Base-by-base conservation (phyloP, 2,329 filamentous ascomycete species). In the Xylariaceae sp. region DNA sequence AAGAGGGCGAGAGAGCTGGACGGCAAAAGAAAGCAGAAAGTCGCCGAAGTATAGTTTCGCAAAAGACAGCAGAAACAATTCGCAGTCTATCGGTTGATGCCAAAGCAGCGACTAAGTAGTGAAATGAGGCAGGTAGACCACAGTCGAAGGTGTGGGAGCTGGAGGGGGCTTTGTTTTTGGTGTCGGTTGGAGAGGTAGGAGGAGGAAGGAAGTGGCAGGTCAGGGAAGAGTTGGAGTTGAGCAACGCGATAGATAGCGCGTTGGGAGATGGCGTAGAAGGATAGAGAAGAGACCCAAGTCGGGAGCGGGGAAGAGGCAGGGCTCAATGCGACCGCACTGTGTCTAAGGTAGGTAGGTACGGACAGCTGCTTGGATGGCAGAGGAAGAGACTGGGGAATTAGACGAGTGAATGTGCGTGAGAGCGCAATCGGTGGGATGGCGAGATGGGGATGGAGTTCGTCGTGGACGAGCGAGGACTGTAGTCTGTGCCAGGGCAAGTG, bases 231-330 rank as follows among this genome's bases (percentile, higher is more conserved):
- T 32, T 47, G 42, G 43, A 44, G 48, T 43, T 35, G 19, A 17
- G 32, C 15, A 40, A 47, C 47, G 49, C 49, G 45, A 48, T 44
- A 32, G 45, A 48, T 44, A 32, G 42, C 42, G 45, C 43, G 46
- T 35, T 47, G 39, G 30, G 18, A 35, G 15, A 27, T 27, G 22
- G 22, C 4, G 22, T 27, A 27, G 22, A 27, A 27, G 22, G 22
- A 7, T 27, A 27, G 22, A 27, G 22, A 27, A 27, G 32, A 19
- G 27, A 22, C 17, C 17, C 17, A 42, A 36, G 32, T 27, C 41
- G 22, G n/a, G 17, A 32, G 33, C 6, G 42, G 11, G 33, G 40
- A 15, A 39, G 32, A 15, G 33, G 30, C 22, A 45, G 39, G 44
- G 40, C 33, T 45, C 49, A 19, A 27, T 44, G 40, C 17, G 40